Conservation (phyloP, 164 flowering plant genomes). For the Santalum album region DNA sequence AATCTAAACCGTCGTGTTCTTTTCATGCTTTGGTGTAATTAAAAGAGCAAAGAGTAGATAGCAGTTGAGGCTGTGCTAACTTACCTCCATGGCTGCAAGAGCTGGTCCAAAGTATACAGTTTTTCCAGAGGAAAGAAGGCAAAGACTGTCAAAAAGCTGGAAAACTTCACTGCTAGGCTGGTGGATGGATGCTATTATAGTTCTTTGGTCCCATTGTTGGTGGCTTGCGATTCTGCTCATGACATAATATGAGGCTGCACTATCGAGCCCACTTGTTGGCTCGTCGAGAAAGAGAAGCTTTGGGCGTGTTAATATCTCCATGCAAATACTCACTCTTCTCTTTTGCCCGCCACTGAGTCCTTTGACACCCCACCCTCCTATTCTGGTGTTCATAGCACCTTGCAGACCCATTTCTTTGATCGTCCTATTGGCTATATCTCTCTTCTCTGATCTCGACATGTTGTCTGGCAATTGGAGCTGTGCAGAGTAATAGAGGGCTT, state of each 20-base stretch:
- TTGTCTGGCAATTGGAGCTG: slow-evolving; percentile 45
- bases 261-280: slow-evolving; percentile 67
- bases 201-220: slow-evolving; percentile 28
- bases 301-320: slow-evolving; percentile 49
- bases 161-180: slow-evolving; percentile 71
- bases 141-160: slow-evolving; percentile 45
- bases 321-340: slow-evolving; percentile 54
- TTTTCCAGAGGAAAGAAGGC: slow-evolving; percentile 53
- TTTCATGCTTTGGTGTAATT: too few species aligned
- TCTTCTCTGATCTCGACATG: slow-evolving; percentile 35
- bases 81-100: slow-evolving; percentile 32
- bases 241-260: slow-evolving; percentile 55
- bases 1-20: too few species aligned
- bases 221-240: slow-evolving; percentile 30
- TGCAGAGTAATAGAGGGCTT: slow-evolving; percentile 61
- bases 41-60: too few species aligned
- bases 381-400: slow-evolving; percentile 36
- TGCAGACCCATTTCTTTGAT: slow-evolving; percentile 60
- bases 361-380: slow-evolving; percentile 47
- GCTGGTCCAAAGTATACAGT: slow-evolving; percentile 58
- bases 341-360: slow-evolving; percentile 62
- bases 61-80: too few species aligned
- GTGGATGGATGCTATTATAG: slow-evolving; percentile 57
- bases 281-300: slow-evolving; percentile 59
- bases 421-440: slow-evolving; percentile 37